These are phyloP conservation scores for Penicillium concentricum DNA, from an alignment of 2,329 filamentous ascomycete species.

Conservation along the genomic window DNA sequence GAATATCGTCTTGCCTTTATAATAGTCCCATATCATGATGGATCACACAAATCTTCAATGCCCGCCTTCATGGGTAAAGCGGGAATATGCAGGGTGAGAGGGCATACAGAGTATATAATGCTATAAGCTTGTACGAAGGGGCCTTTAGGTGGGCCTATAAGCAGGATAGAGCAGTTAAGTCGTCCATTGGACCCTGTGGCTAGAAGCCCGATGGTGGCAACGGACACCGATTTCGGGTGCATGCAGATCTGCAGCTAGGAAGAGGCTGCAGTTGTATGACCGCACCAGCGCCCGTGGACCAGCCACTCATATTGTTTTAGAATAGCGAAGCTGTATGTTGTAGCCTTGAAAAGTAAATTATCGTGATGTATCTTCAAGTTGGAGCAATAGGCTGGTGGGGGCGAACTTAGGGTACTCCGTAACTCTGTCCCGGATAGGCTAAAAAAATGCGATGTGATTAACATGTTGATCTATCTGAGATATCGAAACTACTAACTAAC, in stretches of 20 bases:
- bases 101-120: background rate
- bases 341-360: background rate
- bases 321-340: background rate
- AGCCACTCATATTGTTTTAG: constrained; percentile 9
- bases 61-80: background rate
- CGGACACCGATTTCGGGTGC: background rate
- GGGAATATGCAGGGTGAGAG: background rate
- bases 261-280: constrained; percentile 17
- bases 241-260: constrained; percentile 14
- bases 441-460: background rate
- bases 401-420: background rate
- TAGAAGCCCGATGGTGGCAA: background rate
- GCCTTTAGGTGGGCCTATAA: constrained; percentile 3
- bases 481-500: background rate
- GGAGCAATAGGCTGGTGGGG: background rate
- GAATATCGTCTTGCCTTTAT: constrained; percentile 22
- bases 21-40: constrained; percentile 27
- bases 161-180: background rate
- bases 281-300: background rate
- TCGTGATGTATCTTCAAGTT: background rate
- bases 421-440: background rate
- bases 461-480: background rate
- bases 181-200: background rate
- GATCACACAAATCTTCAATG: background rate
- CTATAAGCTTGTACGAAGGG: background rate